Conservation (phyloP, 208 protist species). For the Crithidia fasciculata region DNA sequence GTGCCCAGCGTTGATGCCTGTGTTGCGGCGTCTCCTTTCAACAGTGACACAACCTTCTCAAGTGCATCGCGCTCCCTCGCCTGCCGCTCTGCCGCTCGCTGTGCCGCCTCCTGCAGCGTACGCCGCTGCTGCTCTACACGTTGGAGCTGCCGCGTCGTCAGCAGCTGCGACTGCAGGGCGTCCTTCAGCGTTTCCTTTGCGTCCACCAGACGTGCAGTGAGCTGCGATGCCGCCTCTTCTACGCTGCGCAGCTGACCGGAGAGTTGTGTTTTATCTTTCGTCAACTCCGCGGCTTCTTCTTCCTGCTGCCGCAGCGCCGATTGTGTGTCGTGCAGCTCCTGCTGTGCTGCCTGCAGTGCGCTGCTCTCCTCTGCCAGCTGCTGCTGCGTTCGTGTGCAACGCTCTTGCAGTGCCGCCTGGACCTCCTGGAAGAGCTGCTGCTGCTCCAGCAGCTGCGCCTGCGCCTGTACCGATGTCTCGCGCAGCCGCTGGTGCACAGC, state of each 20-base stretch:
- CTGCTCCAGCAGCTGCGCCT: slow-evolving; percentile 65
- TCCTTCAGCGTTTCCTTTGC: slow-evolving; percentile 33
- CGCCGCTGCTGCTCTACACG: slow-evolving; percentile 20
- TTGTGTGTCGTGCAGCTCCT: slow-evolving; percentile 20
- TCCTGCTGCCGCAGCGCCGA: slow-evolving; percentile 35
- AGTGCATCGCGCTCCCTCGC: slow-evolving; percentile 5
- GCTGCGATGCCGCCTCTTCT: neutral
- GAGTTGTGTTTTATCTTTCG: neutral
- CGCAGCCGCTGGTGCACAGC: slow-evolving; percentile 27
- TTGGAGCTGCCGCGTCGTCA: neutral
- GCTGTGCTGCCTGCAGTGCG: slow-evolving; percentile 23
- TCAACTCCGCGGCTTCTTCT: slow-evolving; percentile 38
- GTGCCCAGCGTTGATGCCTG: too few relatives aligned
- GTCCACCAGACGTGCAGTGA: slow-evolving; percentile 20
- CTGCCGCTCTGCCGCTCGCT: slow-evolving; percentile 23
- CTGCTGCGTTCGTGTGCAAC: slow-evolving; percentile 14
- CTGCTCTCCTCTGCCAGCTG: slow-evolving; percentile 11
- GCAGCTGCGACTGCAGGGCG: slow-evolving; percentile 35
- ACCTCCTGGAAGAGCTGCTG: slow-evolving; percentile 51
- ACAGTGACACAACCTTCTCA: slow-evolving; percentile 7
- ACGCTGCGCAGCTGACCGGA: neutral
- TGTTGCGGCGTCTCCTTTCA: neutral
- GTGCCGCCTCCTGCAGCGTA: slow-evolving; percentile 3
- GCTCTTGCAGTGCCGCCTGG: slow-evolving; percentile 12
- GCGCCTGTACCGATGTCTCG: slow-evolving; percentile 25